A percentile compares a stretch with the other conserved stretches of the same genome.
Evolutionary conservation across 495 filamentous ascomycete species (phyloP).

Genomic region (Cudoniella acicularis): DNA sequence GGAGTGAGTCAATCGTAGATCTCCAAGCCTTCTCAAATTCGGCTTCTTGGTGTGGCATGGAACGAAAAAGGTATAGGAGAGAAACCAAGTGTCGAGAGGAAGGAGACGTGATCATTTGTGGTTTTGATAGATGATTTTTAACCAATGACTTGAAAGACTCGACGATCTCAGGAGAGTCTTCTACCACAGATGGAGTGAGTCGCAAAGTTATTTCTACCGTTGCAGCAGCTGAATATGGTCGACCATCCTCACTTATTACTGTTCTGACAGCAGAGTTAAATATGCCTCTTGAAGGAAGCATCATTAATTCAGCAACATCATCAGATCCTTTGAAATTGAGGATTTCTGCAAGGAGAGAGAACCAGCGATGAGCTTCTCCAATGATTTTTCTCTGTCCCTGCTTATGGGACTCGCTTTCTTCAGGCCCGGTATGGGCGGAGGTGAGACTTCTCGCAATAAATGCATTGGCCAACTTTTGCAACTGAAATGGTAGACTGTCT

Average conservation of each 20-base stretch:
- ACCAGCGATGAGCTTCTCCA: slow-evolving; percentile 58
- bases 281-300: slow-evolving; percentile 25
- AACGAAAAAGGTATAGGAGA: slow-evolving; percentile 3
- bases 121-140: slow-evolving; percentile 9
- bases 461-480: slow-evolving; percentile 11
- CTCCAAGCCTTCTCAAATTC: slow-evolving; percentile 12
- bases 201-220: slow-evolving; percentile 48
- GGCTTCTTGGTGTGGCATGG: slow-evolving; percentile 2
- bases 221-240: slow-evolving; percentile 75
- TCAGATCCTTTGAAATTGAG: not conserved
- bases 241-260: slow-evolving; percentile 62
- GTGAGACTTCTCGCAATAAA: slow-evolving; percentile 53
- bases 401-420: slow-evolving; percentile 37
- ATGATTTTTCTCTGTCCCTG: slow-evolving; percentile 38
- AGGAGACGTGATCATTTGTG: slow-evolving; percentile 12
- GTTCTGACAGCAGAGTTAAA: slow-evolving; percentile 47
- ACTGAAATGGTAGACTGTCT: slow-evolving; percentile 19
- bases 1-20: slow-evolving; percentile 3
- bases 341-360: slow-evolving; percentile 30
- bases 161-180: not conserved
- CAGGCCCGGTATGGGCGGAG: slow-evolving; percentile 68
- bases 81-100: slow-evolving; percentile 16
- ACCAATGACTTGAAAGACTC: slow-evolving; percentile 10
- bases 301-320: not conserved
- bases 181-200: slow-evolving; percentile 5